Percentiles rank a stretch among this genome's conserved stretches.
Evolutionary conservation across 768 basidiomycete genomes (phyloP).

Genomic region (Podaxis carcinomalis): DNA sequence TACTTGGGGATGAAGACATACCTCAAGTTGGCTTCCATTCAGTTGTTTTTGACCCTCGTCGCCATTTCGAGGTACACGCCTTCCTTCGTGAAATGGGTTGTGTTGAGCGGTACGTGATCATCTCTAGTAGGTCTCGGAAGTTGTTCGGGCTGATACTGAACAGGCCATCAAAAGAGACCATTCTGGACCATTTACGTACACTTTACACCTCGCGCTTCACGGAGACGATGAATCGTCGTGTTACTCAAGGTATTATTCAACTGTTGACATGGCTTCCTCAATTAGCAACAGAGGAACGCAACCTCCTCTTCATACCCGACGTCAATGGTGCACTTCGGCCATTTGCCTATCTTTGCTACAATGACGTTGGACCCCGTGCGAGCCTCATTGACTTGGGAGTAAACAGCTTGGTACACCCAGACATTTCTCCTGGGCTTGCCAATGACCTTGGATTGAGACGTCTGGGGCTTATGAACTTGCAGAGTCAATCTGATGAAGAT

Average conservation of each 20-base stretch:
- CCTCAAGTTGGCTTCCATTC: constrained; percentile 24
- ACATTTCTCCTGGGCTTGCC: constrained; percentile 27
- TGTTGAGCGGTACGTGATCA: constrained; percentile 26
- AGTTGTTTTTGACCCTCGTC: constrained; percentile 17
- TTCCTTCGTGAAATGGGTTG: constrained; percentile 36
- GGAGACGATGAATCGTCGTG: background rate
- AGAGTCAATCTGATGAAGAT: constrained; percentile 20
- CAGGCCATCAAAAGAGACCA: constrained; percentile 28
- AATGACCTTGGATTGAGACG: constrained; percentile 25
- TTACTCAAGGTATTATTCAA: background rate
- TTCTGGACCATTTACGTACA: constrained; percentile 22
- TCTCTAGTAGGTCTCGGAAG: background rate
- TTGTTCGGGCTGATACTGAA: background rate
- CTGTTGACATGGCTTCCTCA: constrained; percentile 1
- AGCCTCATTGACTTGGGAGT: constrained; percentile 18
- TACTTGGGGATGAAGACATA: constrained; percentile 17
- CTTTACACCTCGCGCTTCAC: background rate
- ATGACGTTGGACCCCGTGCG: constrained; percentile 35
- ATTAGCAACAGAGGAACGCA: constrained; percentile 17
- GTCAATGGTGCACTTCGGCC: constrained; percentile 21
- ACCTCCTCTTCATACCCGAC: constrained; percentile 33
- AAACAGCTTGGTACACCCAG: constrained; percentile 25
- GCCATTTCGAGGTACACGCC: constrained; percentile 11
- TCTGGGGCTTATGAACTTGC: constrained; percentile 29
- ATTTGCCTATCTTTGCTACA: constrained; percentile 27